These are phyloP conservation scores for Aspergillus saccharolyticus DNA, from an alignment of 495 filamentous ascomycete genomes.

Conservation along the genomic window DNA sequence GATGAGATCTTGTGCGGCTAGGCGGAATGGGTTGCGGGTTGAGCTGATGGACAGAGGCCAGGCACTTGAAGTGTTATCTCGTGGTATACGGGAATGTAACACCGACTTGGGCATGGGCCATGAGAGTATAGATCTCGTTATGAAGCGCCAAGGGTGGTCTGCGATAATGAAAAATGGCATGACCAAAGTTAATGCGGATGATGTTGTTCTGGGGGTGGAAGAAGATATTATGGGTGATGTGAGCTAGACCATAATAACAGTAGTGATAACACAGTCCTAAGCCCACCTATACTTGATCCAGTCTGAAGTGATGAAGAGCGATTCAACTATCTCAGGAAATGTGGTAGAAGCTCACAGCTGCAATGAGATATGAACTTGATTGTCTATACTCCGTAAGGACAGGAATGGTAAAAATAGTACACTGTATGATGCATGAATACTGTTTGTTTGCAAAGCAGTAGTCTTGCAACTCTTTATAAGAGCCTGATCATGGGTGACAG, in stretches of 20 bases:
- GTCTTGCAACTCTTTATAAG: no score
- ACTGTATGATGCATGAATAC: no score
- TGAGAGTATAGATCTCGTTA: conserved; percentile 51
- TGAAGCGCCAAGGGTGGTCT: conserved; percentile 41
- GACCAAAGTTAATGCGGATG: neutral
- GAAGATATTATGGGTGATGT: conserved; percentile 62
- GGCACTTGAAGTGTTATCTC: conserved; percentile 34
- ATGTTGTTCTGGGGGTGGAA: conserved; percentile 27
- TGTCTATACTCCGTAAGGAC: no score
- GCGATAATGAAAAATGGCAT: conserved; percentile 26
- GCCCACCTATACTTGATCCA: no score
- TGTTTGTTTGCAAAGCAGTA: no score
- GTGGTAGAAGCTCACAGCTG: no score
- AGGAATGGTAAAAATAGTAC: no score
- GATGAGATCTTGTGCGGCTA: conserved; percentile 13
- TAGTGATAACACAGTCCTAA: no score
- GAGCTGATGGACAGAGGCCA: conserved; percentile 31
- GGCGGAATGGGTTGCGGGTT: conserved; percentile 42
- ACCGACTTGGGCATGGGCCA: conserved; percentile 52
- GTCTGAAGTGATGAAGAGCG: no score
- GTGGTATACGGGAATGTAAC: conserved; percentile 45
- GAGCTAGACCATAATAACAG: conserved; percentile 11
- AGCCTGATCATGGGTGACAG: no score
- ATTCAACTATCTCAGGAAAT: no score
- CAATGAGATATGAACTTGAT: no score